phyloP scores from a whole-genome alignment of 768 basidiomycete species.

The Leucosporidium yakuticum region DNA sequence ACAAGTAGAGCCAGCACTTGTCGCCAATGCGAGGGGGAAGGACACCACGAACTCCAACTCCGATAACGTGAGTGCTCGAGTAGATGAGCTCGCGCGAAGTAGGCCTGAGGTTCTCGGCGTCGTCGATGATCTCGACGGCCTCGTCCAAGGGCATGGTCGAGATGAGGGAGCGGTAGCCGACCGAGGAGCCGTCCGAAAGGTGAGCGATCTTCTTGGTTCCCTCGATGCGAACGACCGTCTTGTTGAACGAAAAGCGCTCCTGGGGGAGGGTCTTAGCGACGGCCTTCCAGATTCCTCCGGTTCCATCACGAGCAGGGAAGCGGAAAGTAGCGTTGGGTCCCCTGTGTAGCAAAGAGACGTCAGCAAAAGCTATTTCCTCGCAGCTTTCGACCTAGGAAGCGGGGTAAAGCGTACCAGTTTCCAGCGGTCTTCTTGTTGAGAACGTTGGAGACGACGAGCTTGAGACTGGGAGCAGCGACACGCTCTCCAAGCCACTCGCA shows the following conservation, averaged over 20 bases:
- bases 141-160: constrained; percentile 44
- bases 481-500: constrained; percentile 48
- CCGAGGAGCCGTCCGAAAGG: constrained; percentile 41
- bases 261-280: constrained; percentile 42
- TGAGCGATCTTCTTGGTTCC: constrained; percentile 40
- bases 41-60: constrained; percentile 44
- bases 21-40: constrained; percentile 44
- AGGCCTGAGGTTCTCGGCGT: constrained; percentile 35
- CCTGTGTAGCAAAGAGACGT: constrained; percentile 11
- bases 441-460: constrained; percentile 44
- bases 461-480: constrained; percentile 45
- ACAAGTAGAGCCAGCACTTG: constrained; percentile 44
- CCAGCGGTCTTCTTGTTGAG: constrained; percentile 44
- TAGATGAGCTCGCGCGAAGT: constrained; percentile 41
- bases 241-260: constrained; percentile 40
- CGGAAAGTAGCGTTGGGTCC: constrained; percentile 46
- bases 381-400: neutral
- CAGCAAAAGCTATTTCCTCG: neutral
- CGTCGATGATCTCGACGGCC: constrained; percentile 39
- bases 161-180: constrained; percentile 43
- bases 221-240: constrained; percentile 39
- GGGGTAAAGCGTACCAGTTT: constrained; percentile 43
- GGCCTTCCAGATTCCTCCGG: constrained; percentile 47
- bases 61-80: constrained; percentile 45
- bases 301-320: constrained; percentile 46